A percentile compares a stretch with the other conserved stretches of the same genome.
phyloP scores from a whole-genome alignment of 2,329 filamentous ascomycete species.

The Aspergillus quadricinctus region DNA sequence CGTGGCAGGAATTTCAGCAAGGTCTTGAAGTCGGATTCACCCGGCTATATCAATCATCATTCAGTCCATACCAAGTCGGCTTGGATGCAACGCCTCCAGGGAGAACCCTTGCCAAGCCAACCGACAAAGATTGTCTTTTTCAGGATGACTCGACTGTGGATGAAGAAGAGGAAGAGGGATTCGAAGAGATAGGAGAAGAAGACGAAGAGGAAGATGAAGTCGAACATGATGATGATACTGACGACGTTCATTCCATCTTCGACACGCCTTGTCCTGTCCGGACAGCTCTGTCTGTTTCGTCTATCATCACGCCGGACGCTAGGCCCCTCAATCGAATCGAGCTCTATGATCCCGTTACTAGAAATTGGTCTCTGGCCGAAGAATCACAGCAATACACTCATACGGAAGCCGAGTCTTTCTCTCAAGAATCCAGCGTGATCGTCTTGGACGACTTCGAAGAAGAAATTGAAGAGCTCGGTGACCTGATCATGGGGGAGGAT shows the following conservation, averaged over 20 bases:
- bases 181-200: neutral
- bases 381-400: neutral
- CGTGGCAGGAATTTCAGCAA: constrained; percentile 10
- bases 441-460: neutral
- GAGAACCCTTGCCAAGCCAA: neutral
- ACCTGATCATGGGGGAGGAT: neutral
- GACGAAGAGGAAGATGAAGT: neutral
- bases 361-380: neutral
- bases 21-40: constrained; percentile 10
- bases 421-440: neutral
- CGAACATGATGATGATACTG: neutral
- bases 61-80: neutral
- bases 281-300: neutral
- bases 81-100: neutral
- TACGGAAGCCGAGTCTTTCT: neutral
- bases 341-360: neutral
- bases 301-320: neutral
- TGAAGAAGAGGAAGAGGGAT: neutral
- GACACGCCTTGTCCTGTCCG: neutral
- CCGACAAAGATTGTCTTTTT: neutral
- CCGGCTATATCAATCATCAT: neutral
- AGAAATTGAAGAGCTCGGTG: neutral
- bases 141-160: neutral
- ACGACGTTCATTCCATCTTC: neutral
- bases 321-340: neutral